Evolutionary conservation across 129 eudicot genomes (phyloP).

Genomic region (Kitagawia praeruptora): DNA sequence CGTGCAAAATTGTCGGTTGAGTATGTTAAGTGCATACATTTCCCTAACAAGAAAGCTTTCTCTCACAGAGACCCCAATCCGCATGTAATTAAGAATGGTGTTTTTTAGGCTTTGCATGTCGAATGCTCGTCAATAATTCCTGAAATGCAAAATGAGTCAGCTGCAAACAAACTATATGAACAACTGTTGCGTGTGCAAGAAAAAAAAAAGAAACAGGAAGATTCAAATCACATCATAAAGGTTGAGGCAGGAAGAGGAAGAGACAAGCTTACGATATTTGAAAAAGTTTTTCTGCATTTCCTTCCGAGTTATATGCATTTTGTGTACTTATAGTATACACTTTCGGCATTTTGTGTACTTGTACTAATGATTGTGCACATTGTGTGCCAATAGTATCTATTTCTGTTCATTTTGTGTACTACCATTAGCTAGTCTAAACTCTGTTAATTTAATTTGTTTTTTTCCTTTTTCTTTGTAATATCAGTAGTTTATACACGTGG

Average conservation of each 20-base stretch:
- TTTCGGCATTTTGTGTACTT: too few species aligned
- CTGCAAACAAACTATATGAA: neutral
- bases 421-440: too few species aligned
- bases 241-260: neutral
- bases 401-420: too few species aligned
- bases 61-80: constrained; percentile 30
- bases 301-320: too few species aligned
- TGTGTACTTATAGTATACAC: too few species aligned
- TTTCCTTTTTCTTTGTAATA: too few species aligned
- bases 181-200: neutral
- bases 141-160: constrained; percentile 13
- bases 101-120: constrained; percentile 61
- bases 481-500: too few species aligned
- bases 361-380: too few species aligned
- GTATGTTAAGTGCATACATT: constrained; percentile 10
- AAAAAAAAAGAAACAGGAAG: neutral
- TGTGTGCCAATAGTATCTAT: too few species aligned
- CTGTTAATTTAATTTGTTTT: too few species aligned
- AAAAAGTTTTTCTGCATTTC: neutral
- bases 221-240: neutral
- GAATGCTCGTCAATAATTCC: neutral
- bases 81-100: constrained; percentile 36
- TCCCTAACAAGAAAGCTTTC: constrained; percentile 11
- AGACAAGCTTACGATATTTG: neutral
- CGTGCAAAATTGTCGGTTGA: constrained; percentile 38